Conservation (phyloP, 441 rosid genomes). For the Pelargonium australe region DNA sequence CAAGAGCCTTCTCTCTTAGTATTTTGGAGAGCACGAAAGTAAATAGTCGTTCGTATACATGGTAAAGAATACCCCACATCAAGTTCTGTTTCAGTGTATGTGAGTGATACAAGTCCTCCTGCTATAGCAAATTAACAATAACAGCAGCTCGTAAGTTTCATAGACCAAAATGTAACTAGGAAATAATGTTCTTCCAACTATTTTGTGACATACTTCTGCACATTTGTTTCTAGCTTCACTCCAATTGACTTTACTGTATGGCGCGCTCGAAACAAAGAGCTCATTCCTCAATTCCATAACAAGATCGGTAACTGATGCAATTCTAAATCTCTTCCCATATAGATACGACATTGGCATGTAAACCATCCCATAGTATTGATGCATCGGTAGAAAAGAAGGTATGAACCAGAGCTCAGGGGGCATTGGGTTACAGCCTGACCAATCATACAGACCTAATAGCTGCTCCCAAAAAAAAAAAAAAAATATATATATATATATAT, state of each 20-base stretch:
- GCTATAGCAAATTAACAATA: background rate
- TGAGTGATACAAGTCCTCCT: conserved; percentile 74
- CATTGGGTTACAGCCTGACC: conserved; percentile 85
- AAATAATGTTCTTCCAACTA: too few relatives aligned
- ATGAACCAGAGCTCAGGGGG: conserved; percentile 93
- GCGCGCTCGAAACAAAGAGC: conserved; percentile 33
- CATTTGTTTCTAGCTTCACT: conserved; percentile 53
- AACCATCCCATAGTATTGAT: conserved; percentile 58
- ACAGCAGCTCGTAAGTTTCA: background rate
- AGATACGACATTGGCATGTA: conserved; percentile 37
- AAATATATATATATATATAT: too few relatives aligned
- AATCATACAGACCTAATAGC: conserved; percentile 87
- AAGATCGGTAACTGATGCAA: conserved; percentile 53
- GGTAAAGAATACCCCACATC: conserved; percentile 50
- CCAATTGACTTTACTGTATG: conserved; percentile 71
- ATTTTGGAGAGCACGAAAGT: conserved; percentile 75
- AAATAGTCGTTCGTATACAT: conserved; percentile 48
- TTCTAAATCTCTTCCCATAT: conserved; percentile 32
- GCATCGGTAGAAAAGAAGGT: conserved; percentile 53
- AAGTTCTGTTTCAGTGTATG: conserved; percentile 57
- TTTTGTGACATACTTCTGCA: conserved; percentile 47
- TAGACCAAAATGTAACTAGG: too few relatives aligned
- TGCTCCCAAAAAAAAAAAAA: conserved; percentile 16
- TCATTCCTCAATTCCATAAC: conserved; percentile 63
- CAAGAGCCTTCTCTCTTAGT: conserved; percentile 74